These are phyloP conservation scores for Drechslerella dactyloides DNA, from an alignment of 2,329 filamentous ascomycete genomes.

Conservation along the genomic window DNA sequence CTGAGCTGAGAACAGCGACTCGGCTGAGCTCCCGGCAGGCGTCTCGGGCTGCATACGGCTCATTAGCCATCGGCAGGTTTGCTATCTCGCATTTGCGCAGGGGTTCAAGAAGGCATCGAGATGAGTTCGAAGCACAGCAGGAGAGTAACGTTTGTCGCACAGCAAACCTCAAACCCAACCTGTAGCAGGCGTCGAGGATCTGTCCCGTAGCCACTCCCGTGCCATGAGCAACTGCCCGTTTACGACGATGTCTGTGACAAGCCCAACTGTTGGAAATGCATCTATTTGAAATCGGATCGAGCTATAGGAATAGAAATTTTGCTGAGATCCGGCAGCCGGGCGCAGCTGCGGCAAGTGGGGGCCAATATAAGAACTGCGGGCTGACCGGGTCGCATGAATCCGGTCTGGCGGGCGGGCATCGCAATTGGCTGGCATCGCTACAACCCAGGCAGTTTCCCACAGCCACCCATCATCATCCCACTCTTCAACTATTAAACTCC, in stretches of 20 bases:
- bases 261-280: background rate
- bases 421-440: background rate
- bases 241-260: background rate
- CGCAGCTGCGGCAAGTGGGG: conserved; percentile 6
- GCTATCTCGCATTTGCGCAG: conserved; percentile 19
- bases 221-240: background rate
- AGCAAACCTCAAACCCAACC: background rate
- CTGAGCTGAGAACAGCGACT: background rate
- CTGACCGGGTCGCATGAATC: conserved; percentile 37
- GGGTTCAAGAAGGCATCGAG: background rate
- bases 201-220: background rate
- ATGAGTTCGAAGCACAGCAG: background rate
- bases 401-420: background rate
- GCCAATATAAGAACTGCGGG: conserved; percentile 12
- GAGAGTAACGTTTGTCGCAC: conserved; percentile 1
- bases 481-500: background rate
- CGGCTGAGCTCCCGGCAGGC: conserved; percentile 31
- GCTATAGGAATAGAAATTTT: conserved; percentile 27
- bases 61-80: conserved; percentile 1
- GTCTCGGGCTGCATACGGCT: background rate
- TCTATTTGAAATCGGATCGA: conserved; percentile 47
- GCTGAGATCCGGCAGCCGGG: background rate
- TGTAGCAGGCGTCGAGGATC: background rate
- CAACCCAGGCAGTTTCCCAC: background rate
- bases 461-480: conserved; percentile 1